Base-by-base conservation (phyloP, 305 asterid genomes). In the Fraxinus latifolia region DNA sequence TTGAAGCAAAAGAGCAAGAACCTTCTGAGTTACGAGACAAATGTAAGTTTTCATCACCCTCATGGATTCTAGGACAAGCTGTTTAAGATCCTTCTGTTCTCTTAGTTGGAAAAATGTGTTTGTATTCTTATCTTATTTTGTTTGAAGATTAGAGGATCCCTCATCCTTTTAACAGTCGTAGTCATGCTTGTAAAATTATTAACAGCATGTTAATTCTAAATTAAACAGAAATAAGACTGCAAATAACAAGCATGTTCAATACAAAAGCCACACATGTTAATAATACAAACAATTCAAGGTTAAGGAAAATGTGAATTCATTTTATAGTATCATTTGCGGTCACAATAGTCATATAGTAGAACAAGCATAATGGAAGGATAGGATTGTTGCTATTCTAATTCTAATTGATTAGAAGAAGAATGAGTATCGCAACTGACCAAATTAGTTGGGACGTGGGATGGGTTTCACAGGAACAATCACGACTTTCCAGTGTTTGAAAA, bases 401-500 rank as follows among this genome's bases (percentile, higher is more conserved):
- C 58, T 36, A 36, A 33, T 11, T 34, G 5, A 78, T 4, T 39
- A 31, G 53, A 75, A 39, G 34, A 39, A 37, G 19, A 37, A n/a
- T 9, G 31, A 58, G 81, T 32, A 58, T 78, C 81, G 21, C 68
- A 42, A 70, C 67, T 9, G 42, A 70, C 82, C 74, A 60, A 44
- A 80, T 68, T 73, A 11, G 73, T 55, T 34, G 67, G 31, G 65
- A 65, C 3, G 36, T 7, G 34, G 31, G 73, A 23, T 25, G 73
- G 36, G 73, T 4, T 60, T 60, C 36, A 65, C 19, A 25, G 73
- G 73, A 65, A 65, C 31, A 65, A 65, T 65, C 73, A 4, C 2
- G 15, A 25, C 73, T 65, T 65, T 25, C 73, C 73, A 65, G 73
- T 65, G 73, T 27, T 65, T 65, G 33, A 25, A 65, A 65, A 65